Base-by-base conservation (phyloP, 2,329 filamentous ascomycete species). In the Drechmeria coniospora region DNA sequence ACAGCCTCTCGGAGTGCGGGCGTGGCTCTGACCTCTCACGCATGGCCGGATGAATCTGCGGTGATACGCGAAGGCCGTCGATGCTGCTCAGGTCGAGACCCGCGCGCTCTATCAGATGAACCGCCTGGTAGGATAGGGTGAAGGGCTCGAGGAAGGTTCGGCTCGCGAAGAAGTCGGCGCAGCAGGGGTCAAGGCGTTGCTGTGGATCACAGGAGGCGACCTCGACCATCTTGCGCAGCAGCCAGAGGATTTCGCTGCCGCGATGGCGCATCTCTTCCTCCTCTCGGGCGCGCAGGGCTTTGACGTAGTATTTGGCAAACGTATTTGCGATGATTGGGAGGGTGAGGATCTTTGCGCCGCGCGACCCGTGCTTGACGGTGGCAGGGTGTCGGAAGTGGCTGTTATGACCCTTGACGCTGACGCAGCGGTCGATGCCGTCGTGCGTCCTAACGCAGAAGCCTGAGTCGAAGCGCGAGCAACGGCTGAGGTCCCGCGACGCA, bases 391-490 rank as follows among this genome's bases (percentile, higher is more conserved):
- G n/a, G 27, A 59, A 54, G n/a, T 33, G 10, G 6, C 6, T 40
- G 2, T 36, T 36, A 15, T 43, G 37, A 4, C 53, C 29, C 35
- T 54, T 57, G 21, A 63, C 43, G 8, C 47, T 43, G 1, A 65
- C 45, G 12, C 41, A 36, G 12, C 48, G 48, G 4, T 49, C 8
- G 1, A 31, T 12, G 12, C 49, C 45, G 26, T 47, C 47, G 3
- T 35, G 25, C 4, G 50, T 47, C 11, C 19, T 14, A 48, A 65
- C 36, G 7, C 47, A 50, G 21, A 64, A 51, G 5, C 49, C 43
- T 21, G 54, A 45, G 4, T 37, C 45, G 17, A 39, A 36, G 4
- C 32, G 32, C 1, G 35, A 30, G 10, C 47, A 39, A 0, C 35
- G 21, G 16, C 32, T 28, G 41, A 54, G 51, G 8, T 53, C 55